Base-by-base conservation (phyloP, 495 filamentous ascomycete genomes). In the Cairneyella variabilis region DNA sequence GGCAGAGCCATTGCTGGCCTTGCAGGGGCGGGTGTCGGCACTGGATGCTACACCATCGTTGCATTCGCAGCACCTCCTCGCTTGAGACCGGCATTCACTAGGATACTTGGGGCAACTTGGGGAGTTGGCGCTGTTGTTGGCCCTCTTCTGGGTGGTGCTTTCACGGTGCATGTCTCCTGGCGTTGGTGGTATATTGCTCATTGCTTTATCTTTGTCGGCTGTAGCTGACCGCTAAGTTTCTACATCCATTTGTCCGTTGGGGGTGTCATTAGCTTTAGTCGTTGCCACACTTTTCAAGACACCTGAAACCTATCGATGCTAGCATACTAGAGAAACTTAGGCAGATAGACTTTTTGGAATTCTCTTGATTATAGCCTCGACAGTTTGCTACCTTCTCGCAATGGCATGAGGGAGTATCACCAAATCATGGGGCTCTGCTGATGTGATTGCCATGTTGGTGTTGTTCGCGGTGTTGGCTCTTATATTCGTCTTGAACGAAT, bases 1-100 rank as follows among this genome's bases (percentile, higher is more conserved):
- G 91, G 91, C 11, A 71, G 80, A 27, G 71, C 73, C n/a, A 48
- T 41, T 6, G 73, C 76, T 14, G 80, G 80, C 8, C 27, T 78
- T 11, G 91, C 91, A 18, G 77, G 80, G 6, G 88, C 90, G 1
- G 91, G 88, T 36, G 78, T 95, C 50, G 90, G 89, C 65, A 84
- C 84, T 3, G 91, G 91, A 5, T 83, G 85, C 2, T 77, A 93
- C 44, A 76, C 91, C 56, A 92, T 95, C 59, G 76, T 95, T 20
- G 77, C 82, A 37, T 79, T 88, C 60, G 83, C 82, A 26, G 85
- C 93, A 0, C 88, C 90, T 0, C 73, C 95, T 0, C 67, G 68
- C 8, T 77, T 80, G 47, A 76, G 90, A 2, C 90, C 90, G 0
- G 54, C 71, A 5, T 76, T 72, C 48, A 71, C 68, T 86, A 45